Conservation (phyloP, 371 early-diverging fungal species). For the Mucor mucedo region DNA sequence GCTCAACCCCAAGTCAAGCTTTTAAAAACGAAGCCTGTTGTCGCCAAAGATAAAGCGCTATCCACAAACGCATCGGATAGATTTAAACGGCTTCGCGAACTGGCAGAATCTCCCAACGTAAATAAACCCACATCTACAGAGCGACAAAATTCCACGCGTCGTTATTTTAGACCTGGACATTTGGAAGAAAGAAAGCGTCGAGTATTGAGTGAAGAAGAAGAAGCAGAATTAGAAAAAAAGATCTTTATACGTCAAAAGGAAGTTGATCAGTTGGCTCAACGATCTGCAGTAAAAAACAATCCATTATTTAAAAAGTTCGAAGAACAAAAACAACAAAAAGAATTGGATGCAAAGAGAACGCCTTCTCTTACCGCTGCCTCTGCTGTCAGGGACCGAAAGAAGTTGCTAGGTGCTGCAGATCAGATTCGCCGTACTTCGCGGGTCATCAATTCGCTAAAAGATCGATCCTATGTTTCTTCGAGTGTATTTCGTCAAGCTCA, state of each 20-base stretch:
- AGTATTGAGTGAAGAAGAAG: slow-evolving; percentile 40
- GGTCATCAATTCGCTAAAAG: slow-evolving; percentile 32
- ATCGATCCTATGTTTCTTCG: slow-evolving; percentile 30
- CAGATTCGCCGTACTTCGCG: slow-evolving; percentile 28
- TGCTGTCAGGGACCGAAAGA: slow-evolving; percentile 16
- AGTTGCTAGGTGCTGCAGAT: slow-evolving; percentile 19
- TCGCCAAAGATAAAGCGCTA: neutral
- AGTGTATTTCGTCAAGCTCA: slow-evolving; percentile 35
- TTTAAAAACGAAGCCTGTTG: slow-evolving; percentile 16
- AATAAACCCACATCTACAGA: slow-evolving; percentile 17
- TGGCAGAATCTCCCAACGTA: slow-evolving; percentile 32
- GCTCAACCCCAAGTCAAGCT: slow-evolving; percentile 22
- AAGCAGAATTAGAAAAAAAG: slow-evolving; percentile 33
- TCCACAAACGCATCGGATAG: slow-evolving; percentile 25
- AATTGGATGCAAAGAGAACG: slow-evolving; percentile 1
- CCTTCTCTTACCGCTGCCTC: slow-evolving; percentile 10
- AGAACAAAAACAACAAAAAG: slow-evolving; percentile 15
- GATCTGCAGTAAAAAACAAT: slow-evolving; percentile 44
- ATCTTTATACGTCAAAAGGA: slow-evolving; percentile 31
- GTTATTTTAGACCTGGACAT: slow-evolving; percentile 42
- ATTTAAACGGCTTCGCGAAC: slow-evolving; percentile 35
- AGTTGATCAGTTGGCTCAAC: slow-evolving; percentile 31
- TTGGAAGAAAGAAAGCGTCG: slow-evolving; percentile 35
- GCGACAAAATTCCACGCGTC: slow-evolving; percentile 38
- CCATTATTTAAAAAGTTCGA: slow-evolving; percentile 39